Evolutionary conservation across 2,329 filamentous ascomycete genomes (phyloP), one percentile per base, ranked within the genome.

Genomic region (Exophiala dermatitidis): DNA sequence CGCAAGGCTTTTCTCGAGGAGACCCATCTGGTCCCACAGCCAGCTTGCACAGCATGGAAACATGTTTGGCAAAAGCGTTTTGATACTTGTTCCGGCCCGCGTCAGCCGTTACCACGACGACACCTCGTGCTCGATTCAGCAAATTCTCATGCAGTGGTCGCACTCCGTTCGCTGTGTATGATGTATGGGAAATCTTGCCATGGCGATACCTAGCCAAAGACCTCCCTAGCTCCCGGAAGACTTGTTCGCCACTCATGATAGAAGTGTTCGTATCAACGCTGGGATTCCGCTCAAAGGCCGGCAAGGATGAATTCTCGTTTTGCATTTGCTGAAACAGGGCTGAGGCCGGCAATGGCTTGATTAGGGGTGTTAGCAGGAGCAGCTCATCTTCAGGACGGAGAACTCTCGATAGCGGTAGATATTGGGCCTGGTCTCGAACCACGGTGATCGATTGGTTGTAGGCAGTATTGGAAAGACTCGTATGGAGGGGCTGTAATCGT

Each of bases 391-490:
- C 86, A 19, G 85, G 81, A 45, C 91, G 85, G 66, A 96, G 79
- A 3, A 88, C 85, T 57, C 85, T 85, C 2, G 88, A 86, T 3
- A 97, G 75, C 1, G 93, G 93, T 2, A 98, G 74, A 1, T 95
- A 73, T 54, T 87, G 83, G 57, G 91, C 86, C 67, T 89, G 91
- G 67, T 98, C 91, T 53, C 90, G 79, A 45, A 97, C 88, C 28
- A 98, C 85, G 0, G 90, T 93, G 56, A 97, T 95, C 1, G 91
- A 96, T 61, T 83, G 85, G 65, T 95, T 90, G 68, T 97, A 98
- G 1, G 90, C 90, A 65, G 81, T 85, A 0, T 83, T 86, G 0
- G 91, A 95, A 3, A 97, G 77, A 4, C 80, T 81, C 6, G 87
- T 83, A 67, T 97, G 91, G 7, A 83, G 81, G 3, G 88, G 86